Evolutionary conservation across 78 protist genomes (phyloP).

Genomic region (Dictyostelium capitatum): DNA sequence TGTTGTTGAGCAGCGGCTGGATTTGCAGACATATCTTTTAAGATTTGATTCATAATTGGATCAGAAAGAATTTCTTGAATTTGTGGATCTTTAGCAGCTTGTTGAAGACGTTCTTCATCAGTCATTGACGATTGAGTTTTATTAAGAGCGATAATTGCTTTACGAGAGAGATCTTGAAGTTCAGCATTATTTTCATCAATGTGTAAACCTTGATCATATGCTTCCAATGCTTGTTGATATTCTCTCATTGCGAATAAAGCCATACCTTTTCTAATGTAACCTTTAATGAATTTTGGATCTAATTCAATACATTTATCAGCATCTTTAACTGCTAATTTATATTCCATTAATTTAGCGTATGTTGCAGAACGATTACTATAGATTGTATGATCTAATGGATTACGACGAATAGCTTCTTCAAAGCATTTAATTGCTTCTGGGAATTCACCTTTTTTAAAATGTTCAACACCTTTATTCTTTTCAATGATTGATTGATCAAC

Average conservation of each 20-base stretch:
- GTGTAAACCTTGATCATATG: conserved; percentile 87
- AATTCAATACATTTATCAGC: conserved; percentile 85
- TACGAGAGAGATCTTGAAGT: conserved; percentile 63
- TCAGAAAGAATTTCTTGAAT: conserved; percentile 89
- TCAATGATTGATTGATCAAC: conserved; percentile 82
- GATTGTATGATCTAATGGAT: conserved; percentile 90
- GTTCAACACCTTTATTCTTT: conserved; percentile 91
- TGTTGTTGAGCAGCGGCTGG: conserved; percentile 85
- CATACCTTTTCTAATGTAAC: conserved; percentile 85
- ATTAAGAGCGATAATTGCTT: conserved; percentile 28
- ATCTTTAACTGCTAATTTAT: conserved; percentile 85
- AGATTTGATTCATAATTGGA: conserved; percentile 88
- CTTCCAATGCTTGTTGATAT: conserved; percentile 89
- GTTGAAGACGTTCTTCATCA: conserved; percentile 87
- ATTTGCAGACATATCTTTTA: conserved; percentile 85
- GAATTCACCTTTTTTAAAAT: conserved; percentile 88
- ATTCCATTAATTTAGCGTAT: conserved; percentile 85
- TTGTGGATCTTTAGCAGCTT: conserved; percentile 94
- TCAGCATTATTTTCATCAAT: conserved; percentile 86
- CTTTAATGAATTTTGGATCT: conserved; percentile 86
- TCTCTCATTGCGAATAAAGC: conserved; percentile 89
- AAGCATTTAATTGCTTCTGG: conserved; percentile 90
- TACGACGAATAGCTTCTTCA: conserved; percentile 93
- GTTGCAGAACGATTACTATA: conserved; percentile 89
- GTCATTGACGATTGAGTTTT: conserved; percentile 21